Evolutionary conservation across 2,329 filamentous ascomycete species (phyloP), one percentile per base, ranked within the genome.

Genomic region (Teratosphaeria nubilosa): DNA sequence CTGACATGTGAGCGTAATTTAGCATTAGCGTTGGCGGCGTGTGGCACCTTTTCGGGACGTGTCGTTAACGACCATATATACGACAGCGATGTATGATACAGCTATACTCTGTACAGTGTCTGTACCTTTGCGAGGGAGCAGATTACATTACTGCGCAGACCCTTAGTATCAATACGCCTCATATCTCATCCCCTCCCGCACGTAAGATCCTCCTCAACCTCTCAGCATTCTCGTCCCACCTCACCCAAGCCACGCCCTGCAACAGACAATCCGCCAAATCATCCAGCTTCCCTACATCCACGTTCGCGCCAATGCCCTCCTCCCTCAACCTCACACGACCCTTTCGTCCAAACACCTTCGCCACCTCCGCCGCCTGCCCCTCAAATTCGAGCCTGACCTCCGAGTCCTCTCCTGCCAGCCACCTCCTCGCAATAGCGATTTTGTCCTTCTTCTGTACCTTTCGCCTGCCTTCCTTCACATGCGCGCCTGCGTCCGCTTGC

Each of bases 261-360:
- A 94, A 70, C 27, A 94, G 74, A 69, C 86, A 88, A 74, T 95
- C 90, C 0, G 89, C 87, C 54, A 95, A 73, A 74, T 95, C 90
- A 71, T 95, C 90, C 56, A 92, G 72, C 72, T 94, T 94, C n/a
- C 65, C 66, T 24, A 68, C 62, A 53, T 6, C 55, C 62, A 32
- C 52, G 13, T 11, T 11, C 27, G 27, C 27, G 7, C 27, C 27
- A 53, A 27, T 48, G 58, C 14, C 56, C 34, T 16, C 60, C 41
- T 41, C 51, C 53, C 63, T 70, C 54, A 69, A 62, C 59, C 24
- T 41, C 22, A n/a, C 45, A 10, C 51, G 51, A 30, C 13, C n/a
- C n/a, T 14, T 24, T 20, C 54, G 11, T 14, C 25, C 52, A 72
- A 67, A 66, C 74, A 76, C 53, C 60, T 65, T 62, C 16, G 70